Evolutionary conservation across 2,329 filamentous ascomycete genomes (phyloP).

Genomic region (Calonectria honghensis): DNA sequence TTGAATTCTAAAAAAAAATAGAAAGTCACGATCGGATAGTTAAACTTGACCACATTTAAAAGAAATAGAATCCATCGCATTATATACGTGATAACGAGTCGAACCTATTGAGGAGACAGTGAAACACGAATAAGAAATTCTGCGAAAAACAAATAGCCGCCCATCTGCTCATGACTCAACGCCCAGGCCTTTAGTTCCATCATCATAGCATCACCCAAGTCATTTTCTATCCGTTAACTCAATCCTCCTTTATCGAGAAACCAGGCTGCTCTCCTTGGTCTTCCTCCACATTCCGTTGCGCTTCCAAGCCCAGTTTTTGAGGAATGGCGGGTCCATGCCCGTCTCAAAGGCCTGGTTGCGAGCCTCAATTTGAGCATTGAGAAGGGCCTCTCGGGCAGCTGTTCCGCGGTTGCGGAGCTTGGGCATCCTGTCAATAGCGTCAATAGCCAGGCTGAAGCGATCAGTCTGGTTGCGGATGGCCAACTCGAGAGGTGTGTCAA

Average conservation of each 20-base stretch:
- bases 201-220: slow-evolving; percentile 33
- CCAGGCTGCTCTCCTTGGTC: slow-evolving; percentile 50
- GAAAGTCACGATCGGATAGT: background rate
- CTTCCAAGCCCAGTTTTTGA: slow-evolving; percentile 81
- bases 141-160: slow-evolving; percentile 37
- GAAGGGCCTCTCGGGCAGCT: slow-evolving; percentile 77
- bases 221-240: slow-evolving; percentile 43
- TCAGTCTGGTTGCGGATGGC: slow-evolving; percentile 87
- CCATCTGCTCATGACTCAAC: slow-evolving; percentile 44
- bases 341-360: slow-evolving; percentile 80
- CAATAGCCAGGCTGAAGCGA: slow-evolving; percentile 84
- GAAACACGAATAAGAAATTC: slow-evolving; percentile 43
- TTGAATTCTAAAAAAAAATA: background rate
- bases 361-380: slow-evolving; percentile 78
- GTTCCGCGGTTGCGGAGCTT: slow-evolving; percentile 78
- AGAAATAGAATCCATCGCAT: slow-evolving; percentile 36
- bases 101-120: slow-evolving; percentile 43
- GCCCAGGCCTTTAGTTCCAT: slow-evolving; percentile 43
- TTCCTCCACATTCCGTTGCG: slow-evolving; percentile 64
- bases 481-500: slow-evolving; percentile 86
- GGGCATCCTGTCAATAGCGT: slow-evolving; percentile 82
- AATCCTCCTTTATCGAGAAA: slow-evolving; percentile 48
- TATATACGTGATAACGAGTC: slow-evolving; percentile 43
- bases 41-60: background rate
- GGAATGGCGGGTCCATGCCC: slow-evolving; percentile 80